A percentile compares a stretch with the other conserved stretches of the same genome.
Evolutionary conservation across 768 basidiomycete species (phyloP).

Genomic region (Mycena filopes): DNA sequence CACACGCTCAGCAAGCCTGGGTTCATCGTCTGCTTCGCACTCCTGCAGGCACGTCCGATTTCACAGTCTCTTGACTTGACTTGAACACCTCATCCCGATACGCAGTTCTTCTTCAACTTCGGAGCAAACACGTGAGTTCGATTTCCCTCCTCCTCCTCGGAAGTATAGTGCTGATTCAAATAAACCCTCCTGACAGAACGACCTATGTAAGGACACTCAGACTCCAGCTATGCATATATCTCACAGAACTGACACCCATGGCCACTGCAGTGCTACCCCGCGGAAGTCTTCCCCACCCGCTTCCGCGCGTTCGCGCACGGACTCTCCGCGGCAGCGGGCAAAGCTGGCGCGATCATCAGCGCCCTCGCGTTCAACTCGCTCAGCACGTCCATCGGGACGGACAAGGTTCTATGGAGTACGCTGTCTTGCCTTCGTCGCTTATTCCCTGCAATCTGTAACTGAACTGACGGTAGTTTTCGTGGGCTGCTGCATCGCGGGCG

Average conservation of each 20-base stretch:
- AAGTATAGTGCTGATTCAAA: neutral
- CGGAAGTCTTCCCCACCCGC: constrained; percentile 83
- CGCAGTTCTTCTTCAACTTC: constrained; percentile 84
- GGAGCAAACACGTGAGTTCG: constrained; percentile 69
- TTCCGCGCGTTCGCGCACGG: constrained; percentile 82
- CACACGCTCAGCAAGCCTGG: constrained; percentile 49
- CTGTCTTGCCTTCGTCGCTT: constrained; percentile 19
- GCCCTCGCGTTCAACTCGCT: constrained; percentile 68
- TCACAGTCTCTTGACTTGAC: no score
- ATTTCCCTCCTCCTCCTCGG: constrained; percentile 32
- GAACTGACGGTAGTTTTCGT: constrained; percentile 58
- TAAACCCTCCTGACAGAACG: constrained; percentile 47
- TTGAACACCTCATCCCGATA: no score
- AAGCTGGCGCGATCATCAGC: constrained; percentile 67
- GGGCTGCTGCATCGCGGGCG: constrained; percentile 59
- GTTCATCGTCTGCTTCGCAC: constrained; percentile 64
- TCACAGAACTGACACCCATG: no score
- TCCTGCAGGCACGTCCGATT: constrained; percentile 56
- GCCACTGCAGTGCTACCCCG: constrained; percentile 70
- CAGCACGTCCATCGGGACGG: constrained; percentile 59
- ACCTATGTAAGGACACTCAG: constrained; percentile 55
- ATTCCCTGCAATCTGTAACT: neutral
- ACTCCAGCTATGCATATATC: neutral
- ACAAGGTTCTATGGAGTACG: constrained; percentile 68
- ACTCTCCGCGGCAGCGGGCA: constrained; percentile 77